Evolutionary conservation across 2,329 filamentous ascomycete species (phyloP), one percentile per base, ranked within the genome.

Genomic region (Ophiosphaerella herpotricha): DNA sequence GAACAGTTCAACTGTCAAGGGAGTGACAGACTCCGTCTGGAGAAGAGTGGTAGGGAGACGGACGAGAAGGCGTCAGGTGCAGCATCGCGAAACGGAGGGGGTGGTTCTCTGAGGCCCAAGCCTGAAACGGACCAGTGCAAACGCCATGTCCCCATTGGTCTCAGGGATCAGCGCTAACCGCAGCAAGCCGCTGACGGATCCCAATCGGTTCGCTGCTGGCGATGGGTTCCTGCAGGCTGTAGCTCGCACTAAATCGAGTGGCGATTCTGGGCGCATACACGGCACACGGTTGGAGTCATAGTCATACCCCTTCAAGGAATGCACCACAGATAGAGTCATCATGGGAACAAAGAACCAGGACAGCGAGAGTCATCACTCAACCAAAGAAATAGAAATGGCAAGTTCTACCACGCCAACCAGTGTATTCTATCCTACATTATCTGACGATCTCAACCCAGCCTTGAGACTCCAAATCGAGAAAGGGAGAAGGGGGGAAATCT

Each of bases 371-470:
- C 37, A 45, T 21, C 35, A 37, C n/a, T 44, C 13, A 18, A 39
- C n/a, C 26, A 29, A 41, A 41, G 9, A 11, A 29, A 4, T 41
- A 7, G 31, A 33, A 12, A 38, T 18, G 31, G 16, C 18, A 5
- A 39, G 46, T 45, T 58, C 60, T 52, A 57, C 60, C 57, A 56
- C 52, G 48, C 49, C 54, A 44, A 55, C 61, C 56, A 47, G 61
- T 54, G 50, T 62, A 60, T 37, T 57, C 26, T 29, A 29, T 29
- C 47, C 49, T 68, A 66, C 60, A 68, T 55, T 68, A 64, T 63
- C 58, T 68, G 64, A 67, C 55, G 64, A 68, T 52, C 66, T 71
- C 67, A 60, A 68, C 66, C 66, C 49, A 55, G 50, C 54, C 65
- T 56, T 59, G 47, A 47, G 26, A 58, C 57, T 59, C 52, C 51